A percentile compares a stretch with the other conserved stretches of the same genome.
phyloP scores from a whole-genome alignment of 345 rosid species.

The Eucalyptus tenuipes region DNA sequence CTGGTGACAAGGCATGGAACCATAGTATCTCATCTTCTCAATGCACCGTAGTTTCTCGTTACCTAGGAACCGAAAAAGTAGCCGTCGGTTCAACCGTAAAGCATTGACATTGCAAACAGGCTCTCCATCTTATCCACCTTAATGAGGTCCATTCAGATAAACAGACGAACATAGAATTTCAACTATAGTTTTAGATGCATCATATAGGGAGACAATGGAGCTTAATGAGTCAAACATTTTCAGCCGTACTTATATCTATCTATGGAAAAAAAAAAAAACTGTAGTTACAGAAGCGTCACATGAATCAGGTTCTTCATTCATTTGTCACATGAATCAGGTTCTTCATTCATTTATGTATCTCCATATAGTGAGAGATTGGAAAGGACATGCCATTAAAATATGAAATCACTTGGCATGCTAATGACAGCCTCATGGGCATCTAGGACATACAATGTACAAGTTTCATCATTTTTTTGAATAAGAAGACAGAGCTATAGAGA shows the following conservation, averaged over 20 bases:
- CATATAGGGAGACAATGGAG: neutral
- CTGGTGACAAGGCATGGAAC: neutral
- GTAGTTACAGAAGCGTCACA: neutral
- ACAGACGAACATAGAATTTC: neutral
- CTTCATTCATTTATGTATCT: neutral
- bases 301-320: too few species aligned
- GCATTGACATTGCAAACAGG: neutral
- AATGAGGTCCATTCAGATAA: neutral
- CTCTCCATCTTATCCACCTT: neutral
- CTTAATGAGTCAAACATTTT: neutral
- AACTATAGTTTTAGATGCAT: neutral
- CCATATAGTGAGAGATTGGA: neutral
- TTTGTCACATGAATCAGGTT: neutral
- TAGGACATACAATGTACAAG: neutral
- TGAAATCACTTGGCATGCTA: neutral
- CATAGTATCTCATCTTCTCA: slow-evolving; percentile 33
- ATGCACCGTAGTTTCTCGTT: slow-evolving; percentile 81
- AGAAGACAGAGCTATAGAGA: neutral
- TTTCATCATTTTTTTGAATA: neutral
- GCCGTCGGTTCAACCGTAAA: neutral
- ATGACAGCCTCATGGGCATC: neutral
- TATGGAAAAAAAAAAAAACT: neutral
- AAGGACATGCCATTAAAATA: neutral
- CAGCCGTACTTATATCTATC: neutral
- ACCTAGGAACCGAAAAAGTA: slow-evolving; percentile 18